These are phyloP conservation scores for Schizosaccharomyces lindneri DNA, from an alignment of 805 yeast species.

Conservation along the genomic window DNA sequence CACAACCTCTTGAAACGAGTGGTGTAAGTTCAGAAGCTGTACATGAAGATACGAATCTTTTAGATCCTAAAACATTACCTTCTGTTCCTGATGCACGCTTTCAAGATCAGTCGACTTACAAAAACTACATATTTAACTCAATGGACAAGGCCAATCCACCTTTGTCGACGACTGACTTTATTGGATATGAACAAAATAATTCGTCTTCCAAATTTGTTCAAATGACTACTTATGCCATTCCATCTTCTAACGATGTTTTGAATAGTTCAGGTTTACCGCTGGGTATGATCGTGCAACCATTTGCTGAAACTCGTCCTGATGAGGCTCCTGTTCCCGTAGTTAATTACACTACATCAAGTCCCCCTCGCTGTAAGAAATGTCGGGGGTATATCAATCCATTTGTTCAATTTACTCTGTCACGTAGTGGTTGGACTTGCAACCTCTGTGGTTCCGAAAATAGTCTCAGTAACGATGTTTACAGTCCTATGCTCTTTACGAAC, in stretches of 20 bases:
- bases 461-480: slow-evolving; percentile 40
- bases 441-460: slow-evolving; percentile 57
- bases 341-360: slow-evolving; percentile 30
- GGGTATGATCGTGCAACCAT: slow-evolving; percentile 61
- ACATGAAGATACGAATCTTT: neutral
- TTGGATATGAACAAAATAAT: slow-evolving; percentile 57
- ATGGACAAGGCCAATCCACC: slow-evolving; percentile 29
- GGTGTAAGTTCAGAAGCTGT: neutral
- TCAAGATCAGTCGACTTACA: neutral
- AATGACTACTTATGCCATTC: slow-evolving; percentile 60
- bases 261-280: slow-evolving; percentile 52
- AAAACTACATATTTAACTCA: neutral
- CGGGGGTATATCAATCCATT: slow-evolving; percentile 73
- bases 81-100: neutral
- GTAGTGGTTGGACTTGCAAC: slow-evolving; percentile 52
- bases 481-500: slow-evolving; percentile 32
- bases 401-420: slow-evolving; percentile 36
- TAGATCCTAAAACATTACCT: neutral
- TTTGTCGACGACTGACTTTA: slow-evolving; percentile 44
- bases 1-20: neutral
- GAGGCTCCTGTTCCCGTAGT: slow-evolving; percentile 39
- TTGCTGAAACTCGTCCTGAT: slow-evolving; percentile 32
- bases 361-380: slow-evolving; percentile 80
- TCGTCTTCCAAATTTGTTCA: slow-evolving; percentile 61
- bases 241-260: slow-evolving; percentile 45